Evolutionary conservation across 805 yeast species (phyloP).

Genomic region (Tetrapisispora pingtungensis): DNA sequence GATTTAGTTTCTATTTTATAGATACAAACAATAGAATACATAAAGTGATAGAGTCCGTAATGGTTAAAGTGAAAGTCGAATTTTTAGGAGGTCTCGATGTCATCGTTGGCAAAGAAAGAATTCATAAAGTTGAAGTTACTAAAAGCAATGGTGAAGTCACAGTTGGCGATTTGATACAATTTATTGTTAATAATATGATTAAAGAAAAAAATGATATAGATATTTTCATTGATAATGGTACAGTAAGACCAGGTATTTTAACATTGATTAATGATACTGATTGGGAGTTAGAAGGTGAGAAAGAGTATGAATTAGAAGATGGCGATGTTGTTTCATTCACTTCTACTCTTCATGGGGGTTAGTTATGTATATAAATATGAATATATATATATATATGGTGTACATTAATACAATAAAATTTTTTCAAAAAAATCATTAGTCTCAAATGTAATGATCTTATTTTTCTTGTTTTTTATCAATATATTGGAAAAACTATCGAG

Average conservation of each 20-base stretch:
- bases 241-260: slow-evolving; percentile 83
- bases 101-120: slow-evolving; percentile 51
- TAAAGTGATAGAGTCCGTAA: background rate
- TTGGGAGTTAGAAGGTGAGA: slow-evolving; percentile 92
- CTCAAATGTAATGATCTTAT: too few species aligned
- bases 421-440: too few species aligned
- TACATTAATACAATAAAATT: too few species aligned
- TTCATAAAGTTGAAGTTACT: slow-evolving; percentile 40
- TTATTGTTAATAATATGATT: slow-evolving; percentile 45
- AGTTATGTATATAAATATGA: background rate
- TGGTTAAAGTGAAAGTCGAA: slow-evolving; percentile 34
- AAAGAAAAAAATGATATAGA: slow-evolving; percentile 52
- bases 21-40: background rate
- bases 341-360: slow-evolving; percentile 93
- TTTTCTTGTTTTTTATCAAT: too few species aligned
- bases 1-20: too few species aligned
- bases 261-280: slow-evolving; percentile 90
- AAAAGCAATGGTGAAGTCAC: slow-evolving; percentile 30
- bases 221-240: slow-evolving; percentile 72
- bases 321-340: slow-evolving; percentile 81
- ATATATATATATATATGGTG: background rate
- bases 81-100: slow-evolving; percentile 76
- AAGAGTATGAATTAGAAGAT: slow-evolving; percentile 62
- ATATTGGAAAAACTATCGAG: too few species aligned
- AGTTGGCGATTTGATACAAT: slow-evolving; percentile 42